phyloP scores from a whole-genome alignment of 2,329 filamentous ascomycete species.

The Drechmeria coniospora region DNA sequence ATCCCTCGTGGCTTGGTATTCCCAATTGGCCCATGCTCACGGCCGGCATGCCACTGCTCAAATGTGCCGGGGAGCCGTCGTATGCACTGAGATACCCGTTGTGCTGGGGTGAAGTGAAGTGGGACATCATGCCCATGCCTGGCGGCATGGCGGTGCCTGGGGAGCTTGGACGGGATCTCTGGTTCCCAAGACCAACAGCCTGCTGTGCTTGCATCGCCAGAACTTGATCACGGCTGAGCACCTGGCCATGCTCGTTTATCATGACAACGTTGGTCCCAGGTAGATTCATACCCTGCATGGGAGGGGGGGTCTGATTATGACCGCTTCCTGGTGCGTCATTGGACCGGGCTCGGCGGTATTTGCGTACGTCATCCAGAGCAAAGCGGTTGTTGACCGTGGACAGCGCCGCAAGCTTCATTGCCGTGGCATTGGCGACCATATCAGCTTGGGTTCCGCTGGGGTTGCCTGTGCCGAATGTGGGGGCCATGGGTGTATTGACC shows the following conservation, averaged over 20 bases:
- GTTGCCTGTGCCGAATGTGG: slow-evolving; percentile 53
- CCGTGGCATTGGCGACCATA: slow-evolving; percentile 96
- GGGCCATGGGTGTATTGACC: slow-evolving; percentile 92
- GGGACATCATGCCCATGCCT: slow-evolving; percentile 44
- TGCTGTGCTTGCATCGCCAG: slow-evolving; percentile 61
- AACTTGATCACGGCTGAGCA: slow-evolving; percentile 73
- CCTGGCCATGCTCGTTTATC: slow-evolving; percentile 86
- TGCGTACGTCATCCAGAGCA: slow-evolving; percentile 88
- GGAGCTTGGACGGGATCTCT: slow-evolving; percentile 76
- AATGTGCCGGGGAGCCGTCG: slow-evolving; percentile 56
- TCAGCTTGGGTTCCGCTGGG: slow-evolving; percentile 60
- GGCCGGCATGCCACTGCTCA: slow-evolving; percentile 53
- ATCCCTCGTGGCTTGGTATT: slow-evolving; percentile 59
- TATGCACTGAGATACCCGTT: slow-evolving; percentile 90
- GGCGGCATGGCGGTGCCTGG: slow-evolving; percentile 72
- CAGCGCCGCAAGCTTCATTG: slow-evolving; percentile 94
- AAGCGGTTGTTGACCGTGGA: slow-evolving; percentile 98
- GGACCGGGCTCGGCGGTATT: slow-evolving; percentile 82
- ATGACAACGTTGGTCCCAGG: slow-evolving; percentile 71
- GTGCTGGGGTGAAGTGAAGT: slow-evolving; percentile 77
- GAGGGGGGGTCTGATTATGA: slow-evolving; percentile 51
- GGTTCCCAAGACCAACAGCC: slow-evolving; percentile 43
- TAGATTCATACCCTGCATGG: slow-evolving; percentile 45
- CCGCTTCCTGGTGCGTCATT: slow-evolving; percentile 57
- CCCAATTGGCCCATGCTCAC: slow-evolving; percentile 61